phyloP scores from a whole-genome alignment of 169 alveolate species.

The Plasmodium coatneyi region DNA sequence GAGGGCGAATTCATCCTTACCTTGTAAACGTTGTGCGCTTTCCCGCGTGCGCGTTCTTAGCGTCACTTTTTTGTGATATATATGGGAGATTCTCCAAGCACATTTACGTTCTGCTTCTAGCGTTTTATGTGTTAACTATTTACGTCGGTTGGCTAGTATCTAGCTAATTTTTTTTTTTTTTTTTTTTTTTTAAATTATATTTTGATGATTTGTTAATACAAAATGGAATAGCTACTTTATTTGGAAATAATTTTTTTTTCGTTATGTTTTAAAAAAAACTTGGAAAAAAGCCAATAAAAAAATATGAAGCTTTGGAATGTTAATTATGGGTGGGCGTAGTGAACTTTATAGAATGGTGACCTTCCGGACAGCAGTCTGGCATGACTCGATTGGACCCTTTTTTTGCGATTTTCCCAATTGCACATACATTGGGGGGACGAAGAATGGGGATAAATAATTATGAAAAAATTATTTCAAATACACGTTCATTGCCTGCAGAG shows the following conservation, averaged over 20 bases:
- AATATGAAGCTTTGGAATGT: not conserved
- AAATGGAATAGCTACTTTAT: not conserved
- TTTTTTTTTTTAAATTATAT: constrained; percentile 13
- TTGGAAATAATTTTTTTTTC: constrained; percentile 23
- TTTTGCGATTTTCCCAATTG: not conserved
- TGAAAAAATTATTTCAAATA: not conserved
- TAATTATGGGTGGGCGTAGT: not conserved
- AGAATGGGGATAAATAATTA: not conserved
- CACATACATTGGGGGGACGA: not conserved
- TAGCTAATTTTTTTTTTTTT: not conserved
- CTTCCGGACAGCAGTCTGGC: not conserved
- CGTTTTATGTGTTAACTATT: not conserved
- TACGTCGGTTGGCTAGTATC: not conserved
- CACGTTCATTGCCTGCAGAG: not conserved
- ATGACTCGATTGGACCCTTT: not conserved
- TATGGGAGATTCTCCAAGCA: not conserved
- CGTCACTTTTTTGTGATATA: not conserved
- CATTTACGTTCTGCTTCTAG: not conserved
- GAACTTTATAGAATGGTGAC: not conserved
- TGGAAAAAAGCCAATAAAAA: not conserved
- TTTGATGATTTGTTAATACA: constrained; percentile 23
- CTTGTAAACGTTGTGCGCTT: not conserved
- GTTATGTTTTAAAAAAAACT: constrained; percentile 15
- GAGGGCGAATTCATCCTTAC: not conserved
- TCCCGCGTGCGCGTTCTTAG: not conserved